A percentile compares a stretch with the other conserved stretches of the same genome.
Conservation (phyloP, 2,329 filamentous ascomycete genomes). For the Raffaelea albimanens region DNA sequence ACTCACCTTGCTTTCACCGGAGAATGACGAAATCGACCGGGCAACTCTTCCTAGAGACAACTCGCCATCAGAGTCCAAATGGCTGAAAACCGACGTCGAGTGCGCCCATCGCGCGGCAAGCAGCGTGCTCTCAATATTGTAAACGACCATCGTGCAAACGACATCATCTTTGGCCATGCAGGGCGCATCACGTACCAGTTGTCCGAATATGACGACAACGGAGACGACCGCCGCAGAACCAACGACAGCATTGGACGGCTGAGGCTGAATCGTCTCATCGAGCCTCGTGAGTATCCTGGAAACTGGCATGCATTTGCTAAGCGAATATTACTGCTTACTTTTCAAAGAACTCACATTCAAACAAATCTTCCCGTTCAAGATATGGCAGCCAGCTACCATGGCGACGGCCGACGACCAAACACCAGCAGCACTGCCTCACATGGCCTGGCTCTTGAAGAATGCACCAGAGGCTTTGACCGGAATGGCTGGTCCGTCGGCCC, state of each 20-base stretch:
- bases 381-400: background rate
- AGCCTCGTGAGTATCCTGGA: conserved; percentile 15
- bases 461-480: conserved; percentile 41
- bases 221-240: background rate
- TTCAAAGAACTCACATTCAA: background rate
- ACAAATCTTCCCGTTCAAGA: background rate
- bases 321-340: too few relatives aligned
- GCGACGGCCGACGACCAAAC: too few relatives aligned
- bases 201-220: conserved; percentile 12
- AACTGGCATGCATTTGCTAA: background rate
- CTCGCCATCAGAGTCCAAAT: conserved; percentile 10
- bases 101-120: background rate
- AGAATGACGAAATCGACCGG: conserved; percentile 6
- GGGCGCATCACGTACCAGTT: conserved; percentile 36
- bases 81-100: conserved; percentile 13
- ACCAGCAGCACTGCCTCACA: conserved; percentile 20
- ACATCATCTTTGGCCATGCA: conserved; percentile 44
- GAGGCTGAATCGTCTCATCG: conserved; percentile 5
- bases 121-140: conserved; percentile 6
- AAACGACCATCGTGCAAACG: conserved; percentile 27
- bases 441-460: conserved; percentile 39
- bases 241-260: conserved; percentile 4
- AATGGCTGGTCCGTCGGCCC: conserved; percentile 16
- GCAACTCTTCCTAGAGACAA: background rate
- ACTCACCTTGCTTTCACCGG: too few relatives aligned